Percentiles rank a stretch among this genome's conserved stretches.
phyloP scores from a whole-genome alignment of 208 protist species.

The Wallacemonas collosoma region DNA sequence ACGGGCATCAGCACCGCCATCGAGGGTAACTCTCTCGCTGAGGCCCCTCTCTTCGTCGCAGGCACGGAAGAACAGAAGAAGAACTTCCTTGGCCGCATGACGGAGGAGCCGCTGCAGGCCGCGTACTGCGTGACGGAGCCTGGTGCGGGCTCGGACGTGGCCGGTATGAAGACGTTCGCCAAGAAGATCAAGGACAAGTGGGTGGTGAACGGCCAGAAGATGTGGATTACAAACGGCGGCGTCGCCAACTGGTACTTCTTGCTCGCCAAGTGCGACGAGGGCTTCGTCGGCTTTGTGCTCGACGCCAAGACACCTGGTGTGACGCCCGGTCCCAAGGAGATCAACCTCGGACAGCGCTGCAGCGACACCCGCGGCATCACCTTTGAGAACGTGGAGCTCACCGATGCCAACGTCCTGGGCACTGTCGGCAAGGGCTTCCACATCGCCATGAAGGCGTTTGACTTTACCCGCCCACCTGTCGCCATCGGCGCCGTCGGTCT shows the following conservation, averaged over 20 bases:
- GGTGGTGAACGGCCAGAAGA: constrained; percentile 92
- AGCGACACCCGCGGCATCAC: constrained; percentile 91
- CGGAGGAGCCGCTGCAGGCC: constrained; percentile 76
- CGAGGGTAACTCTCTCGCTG: constrained; percentile 79
- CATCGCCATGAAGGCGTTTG: constrained; percentile 88
- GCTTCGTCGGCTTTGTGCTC: constrained; percentile 89
- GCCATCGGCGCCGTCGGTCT: constrained; percentile 87
- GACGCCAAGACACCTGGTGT: constrained; percentile 89
- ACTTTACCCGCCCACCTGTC: constrained; percentile 82
- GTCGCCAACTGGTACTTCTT: constrained; percentile 94
- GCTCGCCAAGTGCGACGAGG: constrained; percentile 71
- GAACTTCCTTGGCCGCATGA: constrained; percentile 87
- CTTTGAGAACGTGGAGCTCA: constrained; percentile 92
- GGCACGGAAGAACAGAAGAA: constrained; percentile 87
- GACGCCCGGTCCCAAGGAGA: constrained; percentile 76
- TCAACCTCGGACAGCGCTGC: constrained; percentile 93
- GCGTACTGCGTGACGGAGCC: constrained; percentile 91
- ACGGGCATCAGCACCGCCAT: constrained; percentile 85
- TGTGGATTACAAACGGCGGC: constrained; percentile 95
- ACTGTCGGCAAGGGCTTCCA: constrained; percentile 81
- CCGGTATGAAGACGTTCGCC: constrained; percentile 83
- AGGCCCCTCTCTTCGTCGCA: constrained; percentile 85
- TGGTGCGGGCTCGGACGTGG: constrained; percentile 84
- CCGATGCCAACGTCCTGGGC: constrained; percentile 79
- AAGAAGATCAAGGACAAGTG: constrained; percentile 88